phyloP scores from a whole-genome alignment of 306 rosid genomes.

The Vigna mungo region DNA sequence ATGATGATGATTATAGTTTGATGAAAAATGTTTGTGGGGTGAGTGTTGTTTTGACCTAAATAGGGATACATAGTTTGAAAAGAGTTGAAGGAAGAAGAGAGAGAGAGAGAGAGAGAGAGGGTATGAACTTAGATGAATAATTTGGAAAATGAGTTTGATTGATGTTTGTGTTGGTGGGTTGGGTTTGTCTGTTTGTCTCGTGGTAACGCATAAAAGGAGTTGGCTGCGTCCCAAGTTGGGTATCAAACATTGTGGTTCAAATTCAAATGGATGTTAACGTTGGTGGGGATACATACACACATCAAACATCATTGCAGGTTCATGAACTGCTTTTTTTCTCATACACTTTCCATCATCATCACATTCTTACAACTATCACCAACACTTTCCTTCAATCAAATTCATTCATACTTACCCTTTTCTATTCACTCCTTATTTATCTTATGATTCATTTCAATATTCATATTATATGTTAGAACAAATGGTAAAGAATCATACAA shows the following conservation, averaged over 20 bases:
- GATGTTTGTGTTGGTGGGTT: slow-evolving; percentile 2
- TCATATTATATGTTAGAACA: too few species aligned
- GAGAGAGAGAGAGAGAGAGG: neutral
- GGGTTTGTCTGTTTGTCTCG: slow-evolving; percentile 45
- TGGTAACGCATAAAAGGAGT: slow-evolving; percentile 40
- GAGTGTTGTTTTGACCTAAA: neutral
- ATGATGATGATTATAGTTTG: too few species aligned
- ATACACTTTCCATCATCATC: too few species aligned
- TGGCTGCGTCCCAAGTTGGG: slow-evolving; percentile 47
- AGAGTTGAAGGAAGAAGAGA: too few species aligned
- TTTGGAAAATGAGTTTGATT: slow-evolving; percentile 5
- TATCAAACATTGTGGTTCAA: slow-evolving; percentile 37
- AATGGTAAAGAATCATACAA: too few species aligned
- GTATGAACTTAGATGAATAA: slow-evolving; percentile 32
- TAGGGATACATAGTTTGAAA: neutral
- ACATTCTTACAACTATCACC: too few species aligned
- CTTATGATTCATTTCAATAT: too few species aligned
- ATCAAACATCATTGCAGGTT: slow-evolving; percentile 32
- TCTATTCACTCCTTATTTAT: too few species aligned
- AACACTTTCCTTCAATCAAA: too few species aligned
- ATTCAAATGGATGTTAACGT: slow-evolving; percentile 19
- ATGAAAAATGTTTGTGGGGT: neutral
- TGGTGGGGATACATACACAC: neutral
- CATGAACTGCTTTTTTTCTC: slow-evolving; percentile 34
- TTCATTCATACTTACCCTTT: too few species aligned